Percentiles rank a stretch among this genome's conserved stretches.
Conservation (phyloP, 345 rosid genomes). For the Sisymbrium altissimum region DNA sequence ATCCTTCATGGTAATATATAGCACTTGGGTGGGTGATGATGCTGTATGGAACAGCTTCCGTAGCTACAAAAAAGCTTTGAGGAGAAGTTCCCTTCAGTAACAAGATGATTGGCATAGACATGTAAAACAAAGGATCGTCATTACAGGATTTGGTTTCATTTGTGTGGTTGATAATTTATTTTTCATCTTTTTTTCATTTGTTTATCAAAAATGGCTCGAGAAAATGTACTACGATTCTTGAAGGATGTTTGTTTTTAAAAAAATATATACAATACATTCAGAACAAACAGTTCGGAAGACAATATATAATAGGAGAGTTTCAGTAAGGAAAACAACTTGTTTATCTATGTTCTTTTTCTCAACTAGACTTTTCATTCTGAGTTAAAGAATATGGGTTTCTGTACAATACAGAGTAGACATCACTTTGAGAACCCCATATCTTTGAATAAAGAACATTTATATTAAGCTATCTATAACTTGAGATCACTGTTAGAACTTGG, state of each 20-base stretch:
- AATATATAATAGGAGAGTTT: neutral
- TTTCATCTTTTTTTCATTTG: conserved; percentile 6
- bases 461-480: conserved; percentile 32
- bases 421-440: conserved; percentile 13
- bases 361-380: conserved; percentile 16
- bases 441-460: conserved; percentile 15
- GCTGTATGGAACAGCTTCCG: conserved; percentile 18
- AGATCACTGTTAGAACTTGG: conserved; percentile 11
- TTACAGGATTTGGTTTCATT: conserved; percentile 13
- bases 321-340: neutral
- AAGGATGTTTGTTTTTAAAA: neutral
- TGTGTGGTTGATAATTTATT: conserved; percentile 20
- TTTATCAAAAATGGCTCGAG: conserved; percentile 7
- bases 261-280: neutral
- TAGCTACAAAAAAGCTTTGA: conserved; percentile 17
- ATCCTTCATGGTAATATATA: conserved; percentile 16
- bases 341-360: neutral
- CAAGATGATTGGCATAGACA: conserved; percentile 22
- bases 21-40: conserved; percentile 4
- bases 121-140: conserved; percentile 17
- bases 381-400: conserved; percentile 26
- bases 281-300: neutral
- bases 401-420: conserved; percentile 16
- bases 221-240: conserved; percentile 10
- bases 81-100: conserved; percentile 20